phyloP scores from a whole-genome alignment of 768 basidiomycete species.

The Collybiopsis luxurians region DNA sequence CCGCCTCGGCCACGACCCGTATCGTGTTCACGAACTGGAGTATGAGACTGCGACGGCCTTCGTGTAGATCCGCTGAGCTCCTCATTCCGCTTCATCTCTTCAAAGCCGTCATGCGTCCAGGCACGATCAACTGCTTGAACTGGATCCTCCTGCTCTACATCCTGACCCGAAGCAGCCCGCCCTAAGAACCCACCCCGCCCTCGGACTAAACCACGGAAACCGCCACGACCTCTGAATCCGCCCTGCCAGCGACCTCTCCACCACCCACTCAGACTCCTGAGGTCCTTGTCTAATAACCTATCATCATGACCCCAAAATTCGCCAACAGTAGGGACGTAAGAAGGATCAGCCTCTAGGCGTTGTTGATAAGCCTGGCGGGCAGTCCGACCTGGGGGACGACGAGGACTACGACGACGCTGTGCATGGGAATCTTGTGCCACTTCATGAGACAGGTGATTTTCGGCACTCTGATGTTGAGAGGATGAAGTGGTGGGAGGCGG shows the following conservation, averaged over 20 bases:
- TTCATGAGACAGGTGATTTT: constrained; percentile 19
- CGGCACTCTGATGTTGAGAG: constrained; percentile 22
- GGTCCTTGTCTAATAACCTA: constrained; percentile 77
- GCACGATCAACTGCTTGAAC: constrained; percentile 53
- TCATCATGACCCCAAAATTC: constrained; percentile 97
- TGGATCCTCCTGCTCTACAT: constrained; percentile 30
- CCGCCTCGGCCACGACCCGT: constrained; percentile 44
- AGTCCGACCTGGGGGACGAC: constrained; percentile 48
- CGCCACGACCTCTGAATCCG: constrained; percentile 59
- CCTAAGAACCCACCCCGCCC: constrained; percentile 48
- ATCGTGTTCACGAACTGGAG: constrained; percentile 30
- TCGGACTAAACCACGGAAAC: constrained; percentile 38
- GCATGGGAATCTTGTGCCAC: constrained; percentile 23
- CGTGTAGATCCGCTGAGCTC: constrained; percentile 27
- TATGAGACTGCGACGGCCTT: constrained; percentile 28
- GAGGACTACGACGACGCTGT: constrained; percentile 21
- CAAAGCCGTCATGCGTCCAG: constrained; percentile 88
- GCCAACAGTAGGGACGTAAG: constrained; percentile 86
- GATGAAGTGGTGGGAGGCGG: constrained; percentile 24
- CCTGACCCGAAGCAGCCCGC: constrained; percentile 15
- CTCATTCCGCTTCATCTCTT: constrained; percentile 79
- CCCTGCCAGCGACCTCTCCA: constrained; percentile 82
- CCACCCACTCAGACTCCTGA: constrained; percentile 82
- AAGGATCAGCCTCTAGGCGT: constrained; percentile 79
- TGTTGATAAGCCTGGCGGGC: constrained; percentile 87